Base-by-base conservation (phyloP, 176 grass and related monocot species). In the Juncus inflexus region DNA sequence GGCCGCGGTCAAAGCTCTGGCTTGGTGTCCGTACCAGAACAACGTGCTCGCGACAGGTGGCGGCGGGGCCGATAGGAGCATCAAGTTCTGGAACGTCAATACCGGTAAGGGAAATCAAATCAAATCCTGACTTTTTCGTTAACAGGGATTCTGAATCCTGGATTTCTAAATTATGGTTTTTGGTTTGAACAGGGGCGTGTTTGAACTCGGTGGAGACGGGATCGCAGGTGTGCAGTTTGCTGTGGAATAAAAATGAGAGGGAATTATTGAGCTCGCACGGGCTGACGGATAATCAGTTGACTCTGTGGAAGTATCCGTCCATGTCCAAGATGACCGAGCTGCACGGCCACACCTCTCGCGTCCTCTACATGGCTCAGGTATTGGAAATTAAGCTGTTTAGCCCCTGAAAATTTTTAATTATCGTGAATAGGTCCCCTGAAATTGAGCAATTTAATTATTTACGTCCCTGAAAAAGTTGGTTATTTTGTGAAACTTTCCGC, bases 11-110 rank as follows among this genome's bases (percentile, higher is more conserved):
- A 81, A 80, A 70, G 81, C 86, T 5, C 77, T 89, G 49, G 81
- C 81, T 4, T 84, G 86, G 86, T 84, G 86, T 51, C 86, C 86
- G 3, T 84, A 77, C 28, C 73, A 89, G 60, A 81, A 65, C 14
- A 78, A 81, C 37, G 7, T 89, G 60, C 86, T 89, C 49, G 86
- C 77, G 5, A 81, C 86, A 42, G 81, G 81, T 40, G 86, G 86
- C 3, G 86, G 77, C 12, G 60, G 39, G 47, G 61, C 11, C 2
- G 81, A 84, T 37, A 11, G 60, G 49, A 63, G 52, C 60, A 89
- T 84, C 40, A 90, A 81, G 67, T 81, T 84, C 42, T 84, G 81
- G 78, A 84, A 90, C 43, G 66, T 67, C 6, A 55, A 61, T 12
- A 73, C 70, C 4, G 43, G 43, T 47, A 47, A 28, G 19, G 19